Percentiles rank a stretch among this genome's conserved stretches.
Conservation (phyloP, 2,329 filamentous ascomycete genomes). For the Trichoderma aggressivum region DNA sequence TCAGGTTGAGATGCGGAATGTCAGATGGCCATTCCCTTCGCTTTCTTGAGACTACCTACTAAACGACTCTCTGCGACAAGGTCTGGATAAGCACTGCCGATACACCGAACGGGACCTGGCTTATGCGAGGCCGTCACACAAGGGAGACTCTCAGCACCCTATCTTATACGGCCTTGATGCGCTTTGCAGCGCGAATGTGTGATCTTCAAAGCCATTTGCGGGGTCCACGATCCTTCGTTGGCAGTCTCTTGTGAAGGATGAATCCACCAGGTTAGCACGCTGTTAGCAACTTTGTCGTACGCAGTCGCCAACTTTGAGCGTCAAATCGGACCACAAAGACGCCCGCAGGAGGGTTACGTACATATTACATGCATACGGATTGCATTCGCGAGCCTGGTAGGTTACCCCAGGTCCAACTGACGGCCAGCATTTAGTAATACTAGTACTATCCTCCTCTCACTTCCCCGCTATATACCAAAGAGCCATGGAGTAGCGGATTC, state of each 20-base stretch:
- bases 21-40: background rate
- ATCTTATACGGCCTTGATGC: background rate
- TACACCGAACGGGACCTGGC: background rate
- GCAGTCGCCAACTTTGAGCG: background rate
- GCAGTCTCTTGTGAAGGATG: background rate
- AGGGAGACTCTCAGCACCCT: background rate
- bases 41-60: background rate
- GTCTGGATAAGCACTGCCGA: background rate
- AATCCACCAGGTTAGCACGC: background rate
- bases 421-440: background rate
- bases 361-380: slow-evolving; percentile 6
- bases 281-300: background rate
- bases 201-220: background rate
- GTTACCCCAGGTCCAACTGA: background rate
- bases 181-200: background rate
- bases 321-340: background rate
- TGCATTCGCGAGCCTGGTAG: background rate
- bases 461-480: background rate
- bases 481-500: background rate
- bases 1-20: background rate
- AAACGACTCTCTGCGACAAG: background rate
- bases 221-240: slow-evolving; percentile 4
- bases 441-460: background rate
- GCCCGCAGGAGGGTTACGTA: slow-evolving; percentile 2
- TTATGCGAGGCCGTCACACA: background rate